These are phyloP conservation scores for Leccinellum rugosiceps DNA, from an alignment of 768 basidiomycete species.

Conservation along the genomic window DNA sequence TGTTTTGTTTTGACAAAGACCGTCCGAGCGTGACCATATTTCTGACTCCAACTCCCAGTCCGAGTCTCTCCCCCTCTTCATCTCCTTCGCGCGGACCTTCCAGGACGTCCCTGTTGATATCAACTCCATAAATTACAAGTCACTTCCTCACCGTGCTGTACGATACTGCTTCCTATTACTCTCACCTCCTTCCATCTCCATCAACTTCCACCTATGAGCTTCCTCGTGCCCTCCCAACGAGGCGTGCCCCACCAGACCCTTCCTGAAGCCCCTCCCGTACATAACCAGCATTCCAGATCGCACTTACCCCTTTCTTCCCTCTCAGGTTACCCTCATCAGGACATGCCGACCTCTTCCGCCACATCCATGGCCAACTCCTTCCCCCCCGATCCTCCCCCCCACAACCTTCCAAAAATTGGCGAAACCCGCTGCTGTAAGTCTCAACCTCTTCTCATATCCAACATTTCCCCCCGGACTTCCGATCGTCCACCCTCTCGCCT, in stretches of 20 bases:
- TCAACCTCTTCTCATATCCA: conserved; percentile 8
- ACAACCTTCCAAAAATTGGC: conserved; percentile 53
- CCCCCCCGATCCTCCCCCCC: conserved; percentile 35
- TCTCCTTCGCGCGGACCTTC: too few relatives aligned
- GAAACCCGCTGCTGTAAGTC: conserved; percentile 77
- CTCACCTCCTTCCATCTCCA: conserved; percentile 21
- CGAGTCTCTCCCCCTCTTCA: too few relatives aligned
- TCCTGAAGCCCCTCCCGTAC: conserved; percentile 27
- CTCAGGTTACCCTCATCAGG: conserved; percentile 33
- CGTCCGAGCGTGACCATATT: conserved; percentile 16
- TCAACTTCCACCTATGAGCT: conserved; percentile 29
- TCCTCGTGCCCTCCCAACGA: conserved; percentile 35
- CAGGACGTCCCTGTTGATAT: too few relatives aligned
- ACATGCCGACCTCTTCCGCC: conserved; percentile 29
- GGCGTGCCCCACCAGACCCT: conserved; percentile 27
- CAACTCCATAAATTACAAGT: conserved; percentile 3
- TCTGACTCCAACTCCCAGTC: too few relatives aligned
- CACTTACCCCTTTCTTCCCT: conserved; percentile 39
- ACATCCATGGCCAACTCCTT: conserved; percentile 27
- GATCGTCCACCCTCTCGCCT: conserved; percentile 21
- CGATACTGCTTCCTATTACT: conserved; percentile 6
- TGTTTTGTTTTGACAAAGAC: conserved; percentile 18
- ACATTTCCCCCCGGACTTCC: conserved; percentile 12
- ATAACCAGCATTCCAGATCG: conserved; percentile 33
- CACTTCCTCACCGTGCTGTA: too few relatives aligned